Evolutionary conservation across 2,329 filamentous ascomycete species (phyloP), one percentile per base, ranked within the genome.

Genomic region (Phialemoniopsis sp.): DNA sequence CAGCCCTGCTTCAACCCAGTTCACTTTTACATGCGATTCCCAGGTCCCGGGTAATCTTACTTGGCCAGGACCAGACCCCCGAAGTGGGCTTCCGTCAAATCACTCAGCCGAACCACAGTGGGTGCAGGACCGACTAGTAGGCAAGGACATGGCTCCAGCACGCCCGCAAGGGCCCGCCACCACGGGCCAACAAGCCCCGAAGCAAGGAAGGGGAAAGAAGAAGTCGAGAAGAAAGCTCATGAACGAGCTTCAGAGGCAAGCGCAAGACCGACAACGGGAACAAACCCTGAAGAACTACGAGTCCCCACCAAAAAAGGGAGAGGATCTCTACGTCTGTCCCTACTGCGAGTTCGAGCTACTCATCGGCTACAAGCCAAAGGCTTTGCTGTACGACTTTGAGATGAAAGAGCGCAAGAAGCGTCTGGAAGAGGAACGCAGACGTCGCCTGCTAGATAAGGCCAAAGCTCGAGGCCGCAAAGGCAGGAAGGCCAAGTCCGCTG

Each of bases 291-390:
- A 79, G 41, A 94, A 93, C 59, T 80, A 79, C 45, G 81, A 86
- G 52, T 82, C 87, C 53, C 85, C 87, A 2, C 85, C 86, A 2
- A 65, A 33, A 67, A 26, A 50, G 52, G 2, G 85, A 88, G 48
- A 26, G 10, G 87, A 95, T 45, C 77, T 89, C 37, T 97, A 90
- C 87, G 89, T 97, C 34, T 98, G 93, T 64, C 88, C 96, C 55
- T 97, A 97, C 59, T 98, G 93, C 68, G 93, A 98, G 62, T 98
- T 96, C 57, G 91, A 97, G 63, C 80, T 81, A 38, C 96, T 98
- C 36, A 97, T 95, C 58, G 91, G 91, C n/a, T 76, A 76, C 38
- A 87, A 87, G 3, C 93, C 93, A 0, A 76, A 80, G 51, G 89
- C 89, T 36, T 67, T 98, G 39, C 94, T 97, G 46, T 80, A 87